Evolutionary conservation across 495 filamentous ascomycete species (phyloP).

Genomic region (Cercophora samala): DNA sequence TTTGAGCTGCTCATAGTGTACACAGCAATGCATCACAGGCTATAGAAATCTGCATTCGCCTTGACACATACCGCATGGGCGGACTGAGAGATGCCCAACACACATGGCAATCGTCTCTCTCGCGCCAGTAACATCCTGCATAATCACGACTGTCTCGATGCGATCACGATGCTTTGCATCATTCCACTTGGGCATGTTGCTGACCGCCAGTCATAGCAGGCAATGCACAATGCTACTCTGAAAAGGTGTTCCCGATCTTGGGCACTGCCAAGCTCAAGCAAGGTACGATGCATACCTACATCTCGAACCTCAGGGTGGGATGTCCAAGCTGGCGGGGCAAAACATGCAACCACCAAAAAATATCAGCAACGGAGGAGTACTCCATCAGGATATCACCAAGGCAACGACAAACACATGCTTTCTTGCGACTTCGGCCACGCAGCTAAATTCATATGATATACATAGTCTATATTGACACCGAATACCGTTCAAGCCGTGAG

Average conservation of each 20-base stretch:
- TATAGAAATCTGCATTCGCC: not conserved
- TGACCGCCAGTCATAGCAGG: not conserved
- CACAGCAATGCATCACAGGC: too few species aligned
- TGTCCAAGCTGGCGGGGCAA: not conserved
- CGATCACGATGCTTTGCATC: not conserved
- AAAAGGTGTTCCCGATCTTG: not conserved
- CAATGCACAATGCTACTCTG: not conserved
- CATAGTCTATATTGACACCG: too few species aligned
- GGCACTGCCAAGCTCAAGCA: not conserved
- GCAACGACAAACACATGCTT: not conserved
- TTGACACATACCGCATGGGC: not conserved
- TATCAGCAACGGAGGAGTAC: too few species aligned
- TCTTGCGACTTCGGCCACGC: not conserved
- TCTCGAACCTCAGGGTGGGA: constrained; percentile 18
- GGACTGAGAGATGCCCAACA: not conserved
- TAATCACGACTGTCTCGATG: not conserved
- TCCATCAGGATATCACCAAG: not conserved
- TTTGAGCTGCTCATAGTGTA: too few species aligned
- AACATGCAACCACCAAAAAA: too few species aligned
- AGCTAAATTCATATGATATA: not conserved
- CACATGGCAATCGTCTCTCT: not conserved
- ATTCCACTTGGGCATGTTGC: not conserved
- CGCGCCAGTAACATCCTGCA: too few species aligned
- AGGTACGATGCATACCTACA: constrained; percentile 8
- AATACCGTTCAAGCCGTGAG: too few species aligned